Percentiles rank a stretch among this genome's conserved stretches.
phyloP scores from a whole-genome alignment of 2,329 filamentous ascomycete species.

The Sphaerostilbella broomeana region DNA sequence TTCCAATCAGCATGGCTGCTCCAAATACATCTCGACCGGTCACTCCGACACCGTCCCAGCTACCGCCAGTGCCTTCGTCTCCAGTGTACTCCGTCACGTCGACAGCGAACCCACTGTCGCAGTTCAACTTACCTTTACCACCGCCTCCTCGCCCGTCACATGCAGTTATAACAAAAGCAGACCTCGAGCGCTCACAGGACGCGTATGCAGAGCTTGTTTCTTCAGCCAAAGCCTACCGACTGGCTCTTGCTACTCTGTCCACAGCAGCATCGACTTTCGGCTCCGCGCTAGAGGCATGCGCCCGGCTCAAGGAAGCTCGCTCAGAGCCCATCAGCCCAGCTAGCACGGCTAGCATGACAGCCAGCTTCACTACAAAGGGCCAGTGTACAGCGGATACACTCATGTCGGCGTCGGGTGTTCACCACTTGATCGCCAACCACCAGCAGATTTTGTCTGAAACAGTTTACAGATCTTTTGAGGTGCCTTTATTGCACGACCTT shows the following conservation, averaged over 20 bases:
- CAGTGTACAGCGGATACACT: constrained; percentile 58
- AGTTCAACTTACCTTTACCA: constrained; percentile 54
- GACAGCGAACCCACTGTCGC: constrained; percentile 53
- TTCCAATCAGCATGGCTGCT: constrained; percentile 5
- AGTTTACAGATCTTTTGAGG: constrained; percentile 61
- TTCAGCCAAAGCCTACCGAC: constrained; percentile 57
- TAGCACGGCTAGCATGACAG: constrained; percentile 33
- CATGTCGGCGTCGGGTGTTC: constrained; percentile 56
- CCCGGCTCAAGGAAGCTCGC: constrained; percentile 60
- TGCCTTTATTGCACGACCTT: constrained; percentile 61
- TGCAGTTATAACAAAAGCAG: constrained; percentile 54
- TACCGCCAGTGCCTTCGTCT: constrained; percentile 55
- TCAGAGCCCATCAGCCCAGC: constrained; percentile 47
- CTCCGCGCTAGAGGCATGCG: constrained; percentile 58
- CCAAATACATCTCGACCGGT: constrained; percentile 28
- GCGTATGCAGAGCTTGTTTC: constrained; percentile 57
- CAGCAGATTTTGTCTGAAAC: constrained; percentile 64
- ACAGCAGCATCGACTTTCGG: constrained; percentile 57
- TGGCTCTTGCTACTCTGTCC: constrained; percentile 55
- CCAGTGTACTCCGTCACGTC: constrained; percentile 59
- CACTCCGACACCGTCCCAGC: constrained; percentile 49
- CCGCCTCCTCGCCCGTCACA: constrained; percentile 52
- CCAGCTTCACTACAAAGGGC: constrained; percentile 42
- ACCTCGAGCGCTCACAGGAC: constrained; percentile 55
- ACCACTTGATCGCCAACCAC: constrained; percentile 63